Conservation (phyloP, 2,329 filamentous ascomycete genomes). For the Teratosphaeriaceae sp. region DNA sequence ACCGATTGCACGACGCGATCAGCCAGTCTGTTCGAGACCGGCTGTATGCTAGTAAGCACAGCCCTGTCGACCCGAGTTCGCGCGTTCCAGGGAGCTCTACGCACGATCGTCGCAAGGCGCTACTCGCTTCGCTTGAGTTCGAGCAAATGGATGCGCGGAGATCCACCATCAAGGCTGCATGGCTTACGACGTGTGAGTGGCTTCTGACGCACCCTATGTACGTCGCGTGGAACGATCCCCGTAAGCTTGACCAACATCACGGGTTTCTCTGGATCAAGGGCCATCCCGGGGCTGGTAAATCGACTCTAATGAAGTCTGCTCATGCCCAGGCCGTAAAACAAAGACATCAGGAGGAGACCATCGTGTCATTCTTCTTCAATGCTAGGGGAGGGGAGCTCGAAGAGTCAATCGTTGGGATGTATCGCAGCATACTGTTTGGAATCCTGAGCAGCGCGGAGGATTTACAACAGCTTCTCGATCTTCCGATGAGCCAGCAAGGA, state of each 20-base stretch:
- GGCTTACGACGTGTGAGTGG: conserved; percentile 39
- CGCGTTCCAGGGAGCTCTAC: too few species aligned
- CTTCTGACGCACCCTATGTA: conserved; percentile 32
- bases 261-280: conserved; percentile 36
- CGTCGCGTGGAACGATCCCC: conserved; percentile 32
- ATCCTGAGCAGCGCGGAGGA: conserved; percentile 33
- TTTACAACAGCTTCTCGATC: conserved; percentile 31
- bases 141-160: conserved; percentile 36
- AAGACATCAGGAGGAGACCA: conserved; percentile 11
- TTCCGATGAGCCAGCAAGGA: neutral
- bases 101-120: neutral
- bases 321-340: conserved; percentile 10
- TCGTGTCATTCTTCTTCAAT: conserved; percentile 47
- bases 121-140: conserved; percentile 27
- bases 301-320: conserved; percentile 31
- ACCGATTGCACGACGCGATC: conserved; percentile 28
- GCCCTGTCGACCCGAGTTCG: neutral
- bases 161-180: conserved; percentile 32
- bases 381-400: conserved; percentile 40
- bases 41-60: neutral
- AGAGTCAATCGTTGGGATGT: conserved; percentile 43
- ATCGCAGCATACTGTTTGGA: conserved; percentile 45
- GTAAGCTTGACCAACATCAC: conserved; percentile 13
- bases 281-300: conserved; percentile 35
- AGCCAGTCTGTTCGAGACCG: neutral